Base-by-base conservation (phyloP, 805 yeast genomes). In the Scheffersomyces lignosus region DNA sequence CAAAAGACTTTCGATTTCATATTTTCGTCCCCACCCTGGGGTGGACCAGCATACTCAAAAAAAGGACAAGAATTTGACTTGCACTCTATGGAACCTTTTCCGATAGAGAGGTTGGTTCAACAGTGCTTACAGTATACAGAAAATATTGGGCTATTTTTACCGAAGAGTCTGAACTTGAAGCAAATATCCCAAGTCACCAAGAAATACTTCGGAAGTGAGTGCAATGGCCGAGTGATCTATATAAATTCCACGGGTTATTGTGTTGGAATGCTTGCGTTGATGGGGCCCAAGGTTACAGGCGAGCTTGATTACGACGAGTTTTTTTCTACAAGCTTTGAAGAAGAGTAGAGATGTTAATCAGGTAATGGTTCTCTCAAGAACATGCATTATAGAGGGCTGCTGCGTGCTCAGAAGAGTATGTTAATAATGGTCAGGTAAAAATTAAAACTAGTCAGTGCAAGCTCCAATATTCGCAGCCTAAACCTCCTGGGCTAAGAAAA, bases 1-100 rank as follows among this genome's bases (percentile, higher is more conserved):
- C 8, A 33, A 0, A 42, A 40, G 16, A 54, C 58, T 9, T 70
- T 76, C 26, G 84, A 78, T 46, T 66, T 81, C 34, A 69, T 78
- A 7, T 86, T 83, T 60, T 73, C 79, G n/a, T 83, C 91, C 1
- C 95, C 95, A 1, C 95, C 95, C 0, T 87, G 95, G 95, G 95
- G 93, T 23, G 95, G 96, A 0, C 84, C 87, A 0, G 54, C 60
- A 2, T 87, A 86, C 56, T 60, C 63, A 33, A 49, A 57, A 16
- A 45, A 58, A n/a, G 54, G 56, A 0, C 43, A 47, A 2, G 38
- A 37, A 2, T 82, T 73, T 56, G 80, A 81, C 45, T 55, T 82
- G 15, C 59, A 61, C 26, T 41, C 55, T 7, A 55, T 63, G 35
- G 47, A 58, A 30, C 89, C 89, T 0, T 56, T 80, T 29, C 61